Evolutionary conservation across 2,329 filamentous ascomycete species (phyloP), one percentile per base, ranked within the genome.

Genomic region (Alternaria hordeiaustralica): DNA sequence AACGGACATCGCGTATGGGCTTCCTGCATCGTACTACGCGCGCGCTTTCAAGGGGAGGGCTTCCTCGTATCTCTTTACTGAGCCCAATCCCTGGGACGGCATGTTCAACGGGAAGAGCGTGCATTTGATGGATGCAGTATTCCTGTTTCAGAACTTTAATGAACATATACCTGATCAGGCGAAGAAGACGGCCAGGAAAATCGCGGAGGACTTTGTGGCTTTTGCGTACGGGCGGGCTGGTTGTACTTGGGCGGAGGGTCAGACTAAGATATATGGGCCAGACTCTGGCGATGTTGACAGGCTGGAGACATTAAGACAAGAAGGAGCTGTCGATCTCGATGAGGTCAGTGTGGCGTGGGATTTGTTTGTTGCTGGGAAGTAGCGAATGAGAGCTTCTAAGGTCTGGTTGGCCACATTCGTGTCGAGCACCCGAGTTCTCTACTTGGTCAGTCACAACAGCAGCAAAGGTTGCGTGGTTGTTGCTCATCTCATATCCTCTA

Each of bases 1-100:
- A 15, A 82, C 78, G 13, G 84, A 86, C 57, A 78, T 85, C 36
- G 70, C 71, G 7, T 86, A 83, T 70, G 78, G 79, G 55, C 76
- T 79, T 2, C 78, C 84, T 0, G 80, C 79, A 0, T 36, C 80
- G 7, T 69, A 77, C 6, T 79, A 80, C 30, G 82, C 81, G 2
- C 57, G 71, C 15, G 64, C 64, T 4, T 76, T 66, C 56, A 64
- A 67, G 6, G 63, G 69, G 1, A 71, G 61, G 20, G 51, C 59
- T 4, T 73, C 61, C 43, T 63, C 59, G 20, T 75, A 73, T 54
- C 54, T 69, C 15, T 74, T 77, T 59, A 65, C 72, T 20, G 62
- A 70, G 36, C 59, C 54, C 4, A 76, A 75, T 63, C 71, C 70
- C 2, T 77, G 71, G 73, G 66, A 74, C 7, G 75, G 74, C 4